phyloP scores from a whole-genome alignment of 257 asterid genomes.

The Cynanchum wilfordii region DNA sequence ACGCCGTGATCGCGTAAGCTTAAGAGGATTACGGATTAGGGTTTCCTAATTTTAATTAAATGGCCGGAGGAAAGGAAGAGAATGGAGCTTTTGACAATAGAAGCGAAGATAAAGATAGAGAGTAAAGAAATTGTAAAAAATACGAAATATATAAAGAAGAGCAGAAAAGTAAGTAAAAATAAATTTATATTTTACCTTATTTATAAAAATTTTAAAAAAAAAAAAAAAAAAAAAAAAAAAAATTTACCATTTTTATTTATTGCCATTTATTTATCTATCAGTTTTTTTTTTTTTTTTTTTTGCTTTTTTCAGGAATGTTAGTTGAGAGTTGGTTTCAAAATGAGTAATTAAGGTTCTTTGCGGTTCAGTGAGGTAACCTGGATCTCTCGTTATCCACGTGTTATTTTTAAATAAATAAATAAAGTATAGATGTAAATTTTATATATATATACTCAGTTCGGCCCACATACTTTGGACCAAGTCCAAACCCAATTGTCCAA shows the following conservation, averaged over 20 bases:
- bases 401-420: not conserved
- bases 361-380: not conserved
- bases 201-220: too few relatives aligned
- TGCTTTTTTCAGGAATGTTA: not conserved
- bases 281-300: not conserved
- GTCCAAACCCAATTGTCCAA: not conserved
- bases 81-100: not conserved
- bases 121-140: not conserved
- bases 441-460: not conserved
- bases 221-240: not conserved
- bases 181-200: not conserved
- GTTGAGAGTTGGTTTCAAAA: not conserved
- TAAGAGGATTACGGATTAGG: not conserved
- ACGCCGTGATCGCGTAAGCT: not conserved
- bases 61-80: not conserved
- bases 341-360: not conserved
- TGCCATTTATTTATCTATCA: too few relatives aligned
- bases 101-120: not conserved
- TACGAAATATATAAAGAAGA: not conserved
- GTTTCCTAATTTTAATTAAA: not conserved
- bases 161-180: not conserved
- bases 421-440: too few relatives aligned
- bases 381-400: conserved; percentile 4
- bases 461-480: not conserved
- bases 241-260: too few relatives aligned